Base-by-base conservation (phyloP, 2,329 filamentous ascomycete species). In the Chrysoporthe puriensis region DNA sequence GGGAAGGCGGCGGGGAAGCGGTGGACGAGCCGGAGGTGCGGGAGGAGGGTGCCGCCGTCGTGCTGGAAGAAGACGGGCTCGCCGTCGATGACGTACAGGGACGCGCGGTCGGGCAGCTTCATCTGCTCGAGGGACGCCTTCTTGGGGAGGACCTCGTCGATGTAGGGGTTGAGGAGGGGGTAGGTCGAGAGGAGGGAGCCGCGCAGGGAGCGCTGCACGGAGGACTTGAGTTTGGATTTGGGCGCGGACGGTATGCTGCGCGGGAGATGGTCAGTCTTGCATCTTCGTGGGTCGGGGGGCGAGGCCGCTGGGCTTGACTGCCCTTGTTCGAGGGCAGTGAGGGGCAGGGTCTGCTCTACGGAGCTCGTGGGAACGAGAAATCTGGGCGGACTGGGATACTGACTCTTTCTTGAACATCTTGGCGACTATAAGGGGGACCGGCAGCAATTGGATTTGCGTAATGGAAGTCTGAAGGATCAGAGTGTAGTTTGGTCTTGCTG, bases 171-270 rank as follows among this genome's bases (percentile, higher is more conserved):
- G 63, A 98, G 90, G 63, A 92, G 87, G 2, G 96, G 96, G 81
- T 96, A 97, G 64, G 91, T 91, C 68, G 93, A 86, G 71, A 96
- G 84, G 72, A 98, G 87, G 76, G 92, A 92, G 75, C 90, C 86
- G 73, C 96, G 92, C 74, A 99, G 90, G 71, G 84, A 88, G 76
- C 96, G 92, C 83, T 97, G 94, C 66, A 93, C 93, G 34, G 94
- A 97, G 72, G 95, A 97, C 83, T 98, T 99, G 80, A 98, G 93
- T 85, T 98, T 98, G 74, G 94, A 93, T 83, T 96, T 97, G 66
- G 92, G 90, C 72, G 91, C 88, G 36, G 90, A 82, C 74, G 89
- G 83, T 78, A 97, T 89, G 73, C 92, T 95, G 75, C 32, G 48
- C 4, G 48, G 21, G 21, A 43, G 68, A 42, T 3, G 63, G 71